A percentile compares a stretch with the other conserved stretches of the same genome.
Conservation (phyloP, 1,284 basidiomycete species). For the Thelephora terrestris region DNA sequence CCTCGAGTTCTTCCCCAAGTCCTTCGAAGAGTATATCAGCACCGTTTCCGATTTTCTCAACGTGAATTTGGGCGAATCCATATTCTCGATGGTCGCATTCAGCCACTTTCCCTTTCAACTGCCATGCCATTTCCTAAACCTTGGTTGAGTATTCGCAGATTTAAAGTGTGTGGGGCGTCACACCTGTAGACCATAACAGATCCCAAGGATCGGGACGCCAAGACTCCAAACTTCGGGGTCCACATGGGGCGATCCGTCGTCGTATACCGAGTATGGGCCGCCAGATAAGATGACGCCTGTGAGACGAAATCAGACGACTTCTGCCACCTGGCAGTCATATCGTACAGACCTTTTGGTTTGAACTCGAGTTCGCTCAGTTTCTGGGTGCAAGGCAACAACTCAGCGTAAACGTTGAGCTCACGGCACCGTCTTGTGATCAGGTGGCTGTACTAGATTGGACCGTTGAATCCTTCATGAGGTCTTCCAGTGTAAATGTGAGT, state of each 20-base stretch:
- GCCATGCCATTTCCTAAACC: slow-evolving; percentile 85
- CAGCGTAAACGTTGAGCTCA: slow-evolving; percentile 96
- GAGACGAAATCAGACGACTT: slow-evolving; percentile 2
- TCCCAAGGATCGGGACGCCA: slow-evolving; percentile 90
- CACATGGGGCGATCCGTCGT: slow-evolving; percentile 85
- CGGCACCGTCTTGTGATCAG: slow-evolving; percentile 97
- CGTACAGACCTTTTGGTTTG: slow-evolving; percentile 81
- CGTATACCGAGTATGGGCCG: slow-evolving; percentile 98
- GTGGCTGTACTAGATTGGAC: slow-evolving; percentile 77
- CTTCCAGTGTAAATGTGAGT: slow-evolving; percentile 4
- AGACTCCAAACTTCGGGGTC: slow-evolving; percentile 92
- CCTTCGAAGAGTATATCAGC: slow-evolving; percentile 81
- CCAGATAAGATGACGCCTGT: slow-evolving; percentile 95
- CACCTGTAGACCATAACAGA: slow-evolving; percentile 97
- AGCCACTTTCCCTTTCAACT: slow-evolving; percentile 79
- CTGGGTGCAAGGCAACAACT: slow-evolving; percentile 95
- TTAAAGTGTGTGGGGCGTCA: slow-evolving; percentile 6
- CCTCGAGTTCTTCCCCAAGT: slow-evolving; percentile 77
- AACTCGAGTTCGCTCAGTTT: slow-evolving; percentile 86
- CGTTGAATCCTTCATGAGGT: background rate
- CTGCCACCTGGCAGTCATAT: background rate
- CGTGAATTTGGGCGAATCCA: slow-evolving; percentile 78
- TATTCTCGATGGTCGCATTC: slow-evolving; percentile 93
- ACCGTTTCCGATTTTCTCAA: slow-evolving; percentile 56
- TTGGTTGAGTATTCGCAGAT: background rate